Conservation (phyloP, 2,329 filamentous ascomycete genomes). For the Monilinia laxa region DNA sequence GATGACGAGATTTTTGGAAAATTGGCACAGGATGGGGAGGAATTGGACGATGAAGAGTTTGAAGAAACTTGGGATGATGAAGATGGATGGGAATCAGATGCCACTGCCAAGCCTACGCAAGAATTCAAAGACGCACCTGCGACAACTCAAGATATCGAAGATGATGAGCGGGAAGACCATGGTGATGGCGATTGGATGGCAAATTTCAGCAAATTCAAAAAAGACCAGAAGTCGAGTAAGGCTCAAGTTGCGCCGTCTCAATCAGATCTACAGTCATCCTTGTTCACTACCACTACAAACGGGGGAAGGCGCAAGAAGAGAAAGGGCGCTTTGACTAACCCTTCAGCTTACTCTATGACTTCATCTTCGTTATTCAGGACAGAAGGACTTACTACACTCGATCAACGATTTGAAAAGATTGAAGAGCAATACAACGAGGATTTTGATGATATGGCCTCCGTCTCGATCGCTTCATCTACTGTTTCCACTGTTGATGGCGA, state of each 20-base stretch:
- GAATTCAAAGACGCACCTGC: conserved; percentile 49
- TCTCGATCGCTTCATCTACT: conserved; percentile 63
- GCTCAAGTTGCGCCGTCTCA: conserved; percentile 48
- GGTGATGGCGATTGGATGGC: conserved; percentile 82
- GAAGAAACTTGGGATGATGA: conserved; percentile 62
- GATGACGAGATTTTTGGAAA: conserved; percentile 80
- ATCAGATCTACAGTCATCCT: conserved; percentile 66
- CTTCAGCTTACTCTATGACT: conserved; percentile 87
- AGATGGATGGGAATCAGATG: conserved; percentile 89
- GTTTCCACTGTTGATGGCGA: conserved; percentile 67
- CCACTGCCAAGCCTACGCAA: conserved; percentile 72
- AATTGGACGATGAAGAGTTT: conserved; percentile 79
- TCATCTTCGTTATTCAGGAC: conserved; percentile 85
- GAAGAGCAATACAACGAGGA: conserved; percentile 76
- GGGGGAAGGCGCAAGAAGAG: conserved; percentile 88
- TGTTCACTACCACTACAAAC: conserved; percentile 73
- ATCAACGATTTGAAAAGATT: conserved; percentile 87
- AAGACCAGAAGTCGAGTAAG: conserved; percentile 61
- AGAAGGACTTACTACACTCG: conserved; percentile 79
- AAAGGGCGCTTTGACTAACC: conserved; percentile 87
- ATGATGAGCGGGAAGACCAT: conserved; percentile 57
- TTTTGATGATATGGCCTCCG: conserved; percentile 59
- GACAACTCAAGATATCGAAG: conserved; percentile 46
- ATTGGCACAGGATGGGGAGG: conserved; percentile 66
- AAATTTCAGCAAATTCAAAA: conserved; percentile 94